Conservation (phyloP, 2,329 filamentous ascomycete genomes). For the Chrysoporthe deuterocubensis region DNA sequence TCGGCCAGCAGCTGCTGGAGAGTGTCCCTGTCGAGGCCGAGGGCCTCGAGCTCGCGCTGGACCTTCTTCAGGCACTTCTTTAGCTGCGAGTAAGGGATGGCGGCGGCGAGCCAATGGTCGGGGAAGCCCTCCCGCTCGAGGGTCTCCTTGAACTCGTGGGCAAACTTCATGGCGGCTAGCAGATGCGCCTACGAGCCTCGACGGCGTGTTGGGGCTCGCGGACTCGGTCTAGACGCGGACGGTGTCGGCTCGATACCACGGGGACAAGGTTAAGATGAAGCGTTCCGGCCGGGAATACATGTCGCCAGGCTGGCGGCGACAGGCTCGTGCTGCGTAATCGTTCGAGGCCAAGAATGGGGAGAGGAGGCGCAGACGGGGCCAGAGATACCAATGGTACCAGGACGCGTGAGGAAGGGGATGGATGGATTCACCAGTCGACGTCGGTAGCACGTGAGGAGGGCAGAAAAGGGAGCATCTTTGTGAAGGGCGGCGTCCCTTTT, state of each 20-base stretch:
- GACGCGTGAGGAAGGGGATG: not conserved
- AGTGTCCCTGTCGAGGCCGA: slow-evolving; percentile 75
- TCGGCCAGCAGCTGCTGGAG: slow-evolving; percentile 66
- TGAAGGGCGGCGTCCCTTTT: not conserved
- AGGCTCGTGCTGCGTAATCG: not conserved
- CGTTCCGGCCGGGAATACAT: slow-evolving; percentile 1
- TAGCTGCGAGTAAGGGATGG: slow-evolving; percentile 81
- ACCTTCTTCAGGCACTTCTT: slow-evolving; percentile 90
- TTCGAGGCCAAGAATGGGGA: not conserved
- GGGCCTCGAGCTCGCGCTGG: slow-evolving; percentile 67
- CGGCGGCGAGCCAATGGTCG: slow-evolving; percentile 70
- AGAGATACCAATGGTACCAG: not conserved
- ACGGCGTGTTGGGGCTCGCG: not conserved
- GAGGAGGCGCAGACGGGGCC: not conserved
- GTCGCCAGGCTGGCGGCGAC: slow-evolving; percentile 7
- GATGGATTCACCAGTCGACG: not conserved
- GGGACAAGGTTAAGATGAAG: not conserved
- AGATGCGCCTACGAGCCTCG: not conserved
- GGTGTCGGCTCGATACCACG: slow-evolving; percentile 6
- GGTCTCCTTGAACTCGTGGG: slow-evolving; percentile 73
- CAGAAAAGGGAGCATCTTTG: not conserved
- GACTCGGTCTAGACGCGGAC: not conserved
- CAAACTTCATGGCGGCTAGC: slow-evolving; percentile 75
- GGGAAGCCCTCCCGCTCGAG: slow-evolving; percentile 76
- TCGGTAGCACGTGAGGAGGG: slow-evolving; percentile 8